Evolutionary conservation across 2,329 filamentous ascomycete genomes (phyloP), one percentile per base, ranked within the genome.

Genomic region (Trichoderma aggressivum): DNA sequence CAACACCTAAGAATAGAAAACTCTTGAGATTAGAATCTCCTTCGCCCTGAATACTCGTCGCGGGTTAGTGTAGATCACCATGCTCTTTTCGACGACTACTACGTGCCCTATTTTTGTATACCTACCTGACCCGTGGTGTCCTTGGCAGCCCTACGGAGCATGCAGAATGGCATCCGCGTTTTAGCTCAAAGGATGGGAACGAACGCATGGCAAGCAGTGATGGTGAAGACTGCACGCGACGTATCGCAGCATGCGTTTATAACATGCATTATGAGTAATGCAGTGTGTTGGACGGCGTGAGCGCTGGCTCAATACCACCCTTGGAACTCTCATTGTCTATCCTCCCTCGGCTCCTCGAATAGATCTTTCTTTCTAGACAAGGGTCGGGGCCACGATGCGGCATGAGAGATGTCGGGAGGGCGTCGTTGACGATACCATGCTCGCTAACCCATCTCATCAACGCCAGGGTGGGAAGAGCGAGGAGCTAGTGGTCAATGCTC

Each of bases 21-120:
- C 10, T 18, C 2, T 59, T 5, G 36, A 59, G 63, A 56, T 59
- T 65, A 30, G 10, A 47, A 47, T 30, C 34, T 24, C 36, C 24
- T 36, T 68, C 64, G 64, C 64, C 64, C 55, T 68, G 64, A 24
- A 68, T 68, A 68, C 64, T 68, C 18, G 26, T 68, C 64, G 28
- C 55, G 64, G 64, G 18, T 60, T 68, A 68, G 64, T 50, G 26
- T 68, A 68, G 63, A 59, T 68, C 26, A 26, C 64, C 53, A 43
- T 58, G 53, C 64, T 26, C n/a, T 18, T 59, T 67, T 24, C 18
- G 36, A 67, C 36, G 5, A 34, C 36, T 34, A 12, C 34, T 34
- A 12, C 34, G 16, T 32, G 24, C 24, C 53, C 64, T 59, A 68
- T 59, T 68, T 43, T 60, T 59, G 43, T 34, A 47, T 30, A 43